Conservation (phyloP, 148 eudicot genomes). For the Amaranthus cruentus region DNA sequence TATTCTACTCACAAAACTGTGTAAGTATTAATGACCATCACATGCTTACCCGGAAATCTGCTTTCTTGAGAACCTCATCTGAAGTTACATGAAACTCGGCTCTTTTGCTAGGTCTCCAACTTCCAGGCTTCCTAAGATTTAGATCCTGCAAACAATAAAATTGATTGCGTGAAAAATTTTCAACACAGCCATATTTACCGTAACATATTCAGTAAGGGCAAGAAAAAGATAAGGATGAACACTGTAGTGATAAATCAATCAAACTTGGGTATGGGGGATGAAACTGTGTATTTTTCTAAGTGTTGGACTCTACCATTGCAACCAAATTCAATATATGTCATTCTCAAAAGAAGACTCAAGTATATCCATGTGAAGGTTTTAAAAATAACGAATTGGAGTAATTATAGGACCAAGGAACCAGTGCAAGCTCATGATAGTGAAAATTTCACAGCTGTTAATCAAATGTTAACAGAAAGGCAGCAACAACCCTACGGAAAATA, state of each 20-base stretch:
- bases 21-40: not conserved
- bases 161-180: not conserved
- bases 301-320: not conserved
- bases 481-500: not conserved
- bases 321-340: not conserved
- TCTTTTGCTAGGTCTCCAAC: constrained; percentile 47
- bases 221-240: not conserved
- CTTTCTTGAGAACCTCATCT: constrained; percentile 69
- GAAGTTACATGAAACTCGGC: constrained; percentile 69
- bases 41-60: constrained; percentile 85
- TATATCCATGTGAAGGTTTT: not conserved
- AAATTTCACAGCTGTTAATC: not conserved
- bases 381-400: not conserved
- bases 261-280: not conserved
- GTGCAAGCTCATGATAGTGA: not conserved
- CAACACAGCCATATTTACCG: not conserved
- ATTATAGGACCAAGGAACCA: not conserved
- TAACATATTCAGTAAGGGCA: not conserved
- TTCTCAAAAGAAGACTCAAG: not conserved
- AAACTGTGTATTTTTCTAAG: not conserved
- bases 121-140: constrained; percentile 66
- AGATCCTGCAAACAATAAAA: constrained; percentile 50
- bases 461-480: not conserved
- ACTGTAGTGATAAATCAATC: not conserved
- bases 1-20: not conserved